phyloP scores from a whole-genome alignment of 768 basidiomycete genomes.

The Leucosporidium yakuticum region DNA sequence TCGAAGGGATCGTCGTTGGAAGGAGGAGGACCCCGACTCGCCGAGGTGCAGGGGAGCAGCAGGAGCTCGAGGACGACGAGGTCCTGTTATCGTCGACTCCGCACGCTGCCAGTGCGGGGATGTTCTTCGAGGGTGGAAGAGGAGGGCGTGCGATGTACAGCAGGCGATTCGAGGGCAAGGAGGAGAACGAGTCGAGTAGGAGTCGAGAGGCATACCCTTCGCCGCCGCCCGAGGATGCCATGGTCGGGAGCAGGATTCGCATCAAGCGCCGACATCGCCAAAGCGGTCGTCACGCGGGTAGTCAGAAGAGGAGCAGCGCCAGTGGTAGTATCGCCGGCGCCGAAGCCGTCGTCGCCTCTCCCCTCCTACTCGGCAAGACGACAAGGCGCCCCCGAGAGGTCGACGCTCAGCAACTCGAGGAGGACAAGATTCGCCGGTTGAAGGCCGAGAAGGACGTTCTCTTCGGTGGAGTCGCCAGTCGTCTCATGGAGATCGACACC shows the following conservation, averaged over 20 bases:
- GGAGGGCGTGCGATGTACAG: not conserved
- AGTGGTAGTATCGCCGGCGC: not conserved
- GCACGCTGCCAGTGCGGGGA: slow-evolving; percentile 1
- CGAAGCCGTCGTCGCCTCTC: not conserved
- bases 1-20: not conserved
- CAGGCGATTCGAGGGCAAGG: not conserved
- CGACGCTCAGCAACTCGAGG: not conserved
- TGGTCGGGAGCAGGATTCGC: not conserved
- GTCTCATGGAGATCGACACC: slow-evolving; percentile 6
- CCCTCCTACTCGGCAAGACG: not conserved
- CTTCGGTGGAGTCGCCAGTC: not conserved
- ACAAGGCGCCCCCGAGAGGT: not conserved
- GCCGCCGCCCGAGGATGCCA: slow-evolving; percentile 1
- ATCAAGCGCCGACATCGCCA: slow-evolving; percentile 6
- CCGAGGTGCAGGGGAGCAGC: not conserved
- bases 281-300: not conserved
- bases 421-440: not conserved
- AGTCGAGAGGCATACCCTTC: not conserved
- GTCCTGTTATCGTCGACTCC: not conserved
- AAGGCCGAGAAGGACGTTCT: not conserved
- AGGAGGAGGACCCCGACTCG: not conserved
- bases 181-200: not conserved
- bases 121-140: not conserved
- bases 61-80: slow-evolving; percentile 11
- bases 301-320: slow-evolving; percentile 1